A percentile compares a stretch with the other conserved stretches of the same genome.
Evolutionary conservation across 2,329 filamentous ascomycete genomes (phyloP).

Genomic region (Clathrospora elynae): DNA sequence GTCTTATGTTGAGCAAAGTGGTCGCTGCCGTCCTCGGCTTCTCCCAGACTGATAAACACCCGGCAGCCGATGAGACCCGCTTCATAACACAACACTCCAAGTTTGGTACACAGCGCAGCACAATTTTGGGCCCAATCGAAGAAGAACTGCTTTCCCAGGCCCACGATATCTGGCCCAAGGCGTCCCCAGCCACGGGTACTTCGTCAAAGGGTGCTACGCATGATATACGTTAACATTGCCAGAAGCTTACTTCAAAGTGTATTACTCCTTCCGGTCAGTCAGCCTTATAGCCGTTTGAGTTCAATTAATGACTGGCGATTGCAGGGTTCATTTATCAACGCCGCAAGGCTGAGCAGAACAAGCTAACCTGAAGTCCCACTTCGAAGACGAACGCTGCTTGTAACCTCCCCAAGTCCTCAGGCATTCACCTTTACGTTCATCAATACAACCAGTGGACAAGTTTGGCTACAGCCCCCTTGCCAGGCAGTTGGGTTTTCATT

Average conservation of each 20-base stretch:
- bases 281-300: constrained; percentile 37
- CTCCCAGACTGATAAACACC: not conserved
- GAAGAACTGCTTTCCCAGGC: constrained; percentile 8
- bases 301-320: constrained; percentile 33
- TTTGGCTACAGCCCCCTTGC: constrained; percentile 8
- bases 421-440: constrained; percentile 1
- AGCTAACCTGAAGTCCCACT: constrained; percentile 11
- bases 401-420: constrained; percentile 4
- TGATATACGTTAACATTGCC: constrained; percentile 14
- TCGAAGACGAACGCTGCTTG: constrained; percentile 18
- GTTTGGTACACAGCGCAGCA: not conserved
- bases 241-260: constrained; percentile 21
- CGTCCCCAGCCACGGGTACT: constrained; percentile 11
- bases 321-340: constrained; percentile 30
- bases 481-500: constrained; percentile 18
- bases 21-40: too few relatives aligned
- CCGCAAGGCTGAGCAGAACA: constrained; percentile 28
- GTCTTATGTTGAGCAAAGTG: too few relatives aligned
- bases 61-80: not conserved
- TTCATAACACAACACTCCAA: not conserved
- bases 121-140: constrained; percentile 6
- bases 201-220: constrained; percentile 18
- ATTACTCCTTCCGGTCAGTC: constrained; percentile 30
- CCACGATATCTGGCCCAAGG: constrained; percentile 17
- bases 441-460: constrained; percentile 3